Conservation (phyloP, 2,329 filamentous ascomycete genomes). For the Fusarium nematophilum region DNA sequence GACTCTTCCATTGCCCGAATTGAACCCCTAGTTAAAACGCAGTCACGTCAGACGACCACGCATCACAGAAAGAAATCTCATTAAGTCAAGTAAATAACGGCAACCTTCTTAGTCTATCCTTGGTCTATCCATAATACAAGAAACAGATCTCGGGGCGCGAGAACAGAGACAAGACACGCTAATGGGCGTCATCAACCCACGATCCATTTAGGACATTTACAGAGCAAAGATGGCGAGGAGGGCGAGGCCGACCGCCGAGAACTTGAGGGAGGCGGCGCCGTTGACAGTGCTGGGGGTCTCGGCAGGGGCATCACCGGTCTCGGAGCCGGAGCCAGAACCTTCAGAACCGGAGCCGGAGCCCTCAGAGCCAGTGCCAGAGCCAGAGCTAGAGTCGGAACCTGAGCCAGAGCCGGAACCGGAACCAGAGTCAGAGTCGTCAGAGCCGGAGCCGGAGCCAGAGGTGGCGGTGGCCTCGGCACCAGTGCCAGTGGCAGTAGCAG, state of each 20-base stretch:
- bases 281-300: slow-evolving; percentile 32
- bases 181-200: slow-evolving; percentile 39
- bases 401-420: slow-evolving; percentile 25
- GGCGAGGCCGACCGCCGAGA: slow-evolving; percentile 34
- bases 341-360: slow-evolving; percentile 11
- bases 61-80: background rate
- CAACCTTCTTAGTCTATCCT: slow-evolving; percentile 44
- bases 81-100: slow-evolving; percentile 26
- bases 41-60: background rate
- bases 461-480: slow-evolving; percentile 23
- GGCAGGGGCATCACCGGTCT: slow-evolving; percentile 13
- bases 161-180: slow-evolving; percentile 40
- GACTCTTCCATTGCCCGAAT: no score
- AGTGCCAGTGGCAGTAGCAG: slow-evolving; percentile 29
- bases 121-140: slow-evolving; percentile 45
- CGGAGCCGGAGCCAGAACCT: slow-evolving; percentile 2
- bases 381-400: slow-evolving; percentile 15
- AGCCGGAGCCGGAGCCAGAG: no score
- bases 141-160: slow-evolving; percentile 44
- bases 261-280: slow-evolving; percentile 32
- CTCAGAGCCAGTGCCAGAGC: slow-evolving; percentile 23
- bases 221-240: slow-evolving; percentile 39
- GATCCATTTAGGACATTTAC: slow-evolving; percentile 41
- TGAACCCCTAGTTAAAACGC: no score
- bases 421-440: slow-evolving; percentile 12